Base-by-base conservation (phyloP, 2,329 filamentous ascomycete species). In the Alternaria novae-zelandiae region DNA sequence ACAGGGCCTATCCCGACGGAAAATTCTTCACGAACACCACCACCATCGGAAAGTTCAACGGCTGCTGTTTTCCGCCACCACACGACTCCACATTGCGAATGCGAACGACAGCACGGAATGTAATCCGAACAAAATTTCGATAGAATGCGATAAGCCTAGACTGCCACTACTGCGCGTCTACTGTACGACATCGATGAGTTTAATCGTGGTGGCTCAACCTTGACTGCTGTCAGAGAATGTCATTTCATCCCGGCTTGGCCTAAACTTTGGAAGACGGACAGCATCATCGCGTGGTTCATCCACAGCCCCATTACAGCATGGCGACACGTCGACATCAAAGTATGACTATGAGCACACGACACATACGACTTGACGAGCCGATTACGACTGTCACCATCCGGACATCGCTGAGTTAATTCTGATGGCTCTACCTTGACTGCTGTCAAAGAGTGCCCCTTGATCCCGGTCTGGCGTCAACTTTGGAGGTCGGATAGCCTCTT, bases 1-100 rank as follows among this genome's bases (percentile, higher is more conserved):
- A 20, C 49, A 53, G 36, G 10, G 25, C 25, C 10, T 20, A 32
- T 51, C 59, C 59, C 59, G 59, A 61, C 59, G 59, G 59, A 46
- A 61, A 61, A 57, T 55, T 61, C 45, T 44, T 32, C 36, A 36
- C 10, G 2, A 45, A n/a, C 32, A 36, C 32, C n/a, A 20, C 25
- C 7, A 17, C 36, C 36, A 41, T 41, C 44, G 30, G 17, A 41
- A n/a, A 15, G 20, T 26, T n/a, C 47, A 23, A 26, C 15, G 43
- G 20, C n/a, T 32, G 47, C 23, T 28, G 15, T 44, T 8, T 54
- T 17, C 32, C 17, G 49, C 49, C 28, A 36, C 32, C 32, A 41
- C 13, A 21, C 30, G 23, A n/a, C 49, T 53, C 49, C 13, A 53
- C 20, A 53, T 41, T 41, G 36, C 15, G 36, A 41, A 41, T 12